A percentile compares a stretch with the other conserved stretches of the same genome.
Conservation (phyloP, 78 protist species). For the Dictyostelium capitatum region DNA sequence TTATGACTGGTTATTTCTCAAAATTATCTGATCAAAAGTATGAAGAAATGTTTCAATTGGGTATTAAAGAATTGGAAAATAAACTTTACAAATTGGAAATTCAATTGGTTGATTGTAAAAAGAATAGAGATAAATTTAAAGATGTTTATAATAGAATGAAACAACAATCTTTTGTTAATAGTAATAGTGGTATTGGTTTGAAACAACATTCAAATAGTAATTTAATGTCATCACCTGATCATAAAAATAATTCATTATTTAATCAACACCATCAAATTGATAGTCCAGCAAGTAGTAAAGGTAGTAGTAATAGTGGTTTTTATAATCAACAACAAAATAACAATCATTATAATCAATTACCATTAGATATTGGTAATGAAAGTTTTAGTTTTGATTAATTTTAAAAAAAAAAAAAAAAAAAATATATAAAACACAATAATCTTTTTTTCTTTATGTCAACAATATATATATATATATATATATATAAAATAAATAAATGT, state of each 20-base stretch:
- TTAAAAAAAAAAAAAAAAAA: too few relatives aligned
- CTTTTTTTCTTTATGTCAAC: too few relatives aligned
- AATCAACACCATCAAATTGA: background rate
- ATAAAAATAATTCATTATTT: background rate
- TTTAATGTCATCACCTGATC: background rate
- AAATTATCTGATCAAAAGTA: constrained; percentile 66
- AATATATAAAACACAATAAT: too few relatives aligned
- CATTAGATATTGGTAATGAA: constrained; percentile 1
- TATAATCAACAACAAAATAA: background rate
- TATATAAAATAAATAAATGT: too few relatives aligned
- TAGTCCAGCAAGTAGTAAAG: too few relatives aligned
- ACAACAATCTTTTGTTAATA: background rate
- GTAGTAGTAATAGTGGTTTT: too few relatives aligned
- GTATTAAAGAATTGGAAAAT: constrained; percentile 58
- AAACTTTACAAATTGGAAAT: constrained; percentile 27
- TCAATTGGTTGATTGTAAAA: constrained; percentile 62
- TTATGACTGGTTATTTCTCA: constrained; percentile 71
- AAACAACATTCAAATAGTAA: background rate
- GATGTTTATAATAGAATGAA: constrained; percentile 72
- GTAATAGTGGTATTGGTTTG: background rate
- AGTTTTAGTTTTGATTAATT: too few relatives aligned
- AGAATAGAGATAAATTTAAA: constrained; percentile 79
- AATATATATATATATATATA: too few relatives aligned
- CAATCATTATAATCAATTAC: background rate
- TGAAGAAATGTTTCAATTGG: constrained; percentile 86